Base-by-base conservation (phyloP, 257 asterid species). In the Lycium ferocissimum region DNA sequence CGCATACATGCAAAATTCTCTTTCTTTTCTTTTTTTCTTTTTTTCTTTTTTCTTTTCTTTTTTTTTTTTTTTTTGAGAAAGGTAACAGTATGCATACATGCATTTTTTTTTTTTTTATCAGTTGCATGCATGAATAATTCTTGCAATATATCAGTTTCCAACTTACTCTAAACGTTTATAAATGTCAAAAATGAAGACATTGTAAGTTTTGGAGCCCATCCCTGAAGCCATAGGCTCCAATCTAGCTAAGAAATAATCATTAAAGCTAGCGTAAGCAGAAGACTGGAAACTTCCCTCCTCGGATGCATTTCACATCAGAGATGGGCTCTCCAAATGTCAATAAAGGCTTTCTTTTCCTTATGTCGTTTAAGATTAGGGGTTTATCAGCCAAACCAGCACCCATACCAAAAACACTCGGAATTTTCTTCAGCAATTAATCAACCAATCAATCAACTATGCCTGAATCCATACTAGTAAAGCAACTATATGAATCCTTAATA, bases 381-480 rank as follows among this genome's bases (percentile, higher is more conserved):
- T 71, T 9, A 71, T 49, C 79, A 40, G 79, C 79, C 47, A 71
- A 72, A 72, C n/a, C 58, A 72, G 20, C 58, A 72, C 53, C 6
- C 38, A 72, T n/a, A 45, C 58, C 17, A 45, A 72, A 67, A 72
- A n/a, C 9, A 43, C 58, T 2, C 33, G 9, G 6, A n/a, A n/a
- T 10, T 71, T 49, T 5, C 56, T 71, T 71, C 79, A 71, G 56
- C 54, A 70, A 70, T 40, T 22, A 70, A 43, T 18, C 79, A 15
- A 70, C 53, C 54, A 70, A 2, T 70, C 53, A 38, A 70, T 70
- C 79, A 40, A 40, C 56, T 40, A 71, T 17, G 53, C 35, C 35
- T 71, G 9, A 40, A 45, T 11, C 33, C 79, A 2, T 9, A 9
- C 56, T 40, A 40, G 35, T 71, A 33, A 71, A n/a, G 47, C 12